Conservation (phyloP, 1,284 basidiomycete genomes). For the Boletus albobrunnescens region DNA sequence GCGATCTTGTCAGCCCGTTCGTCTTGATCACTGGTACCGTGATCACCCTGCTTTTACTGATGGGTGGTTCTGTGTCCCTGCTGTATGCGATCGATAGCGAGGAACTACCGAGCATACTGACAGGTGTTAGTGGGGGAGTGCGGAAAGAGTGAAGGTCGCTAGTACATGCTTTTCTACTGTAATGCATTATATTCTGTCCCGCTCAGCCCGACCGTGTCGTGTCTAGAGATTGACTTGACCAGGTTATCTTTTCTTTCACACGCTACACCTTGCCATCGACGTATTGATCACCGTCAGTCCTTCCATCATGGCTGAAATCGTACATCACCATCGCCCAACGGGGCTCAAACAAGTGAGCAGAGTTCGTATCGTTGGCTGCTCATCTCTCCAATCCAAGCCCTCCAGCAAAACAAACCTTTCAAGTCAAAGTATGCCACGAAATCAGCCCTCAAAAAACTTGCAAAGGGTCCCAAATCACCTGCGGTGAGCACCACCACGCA, state of each 20-base stretch:
- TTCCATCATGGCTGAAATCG: conserved; percentile 30
- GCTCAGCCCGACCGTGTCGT: too few relatives aligned
- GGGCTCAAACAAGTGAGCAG: conserved; percentile 69
- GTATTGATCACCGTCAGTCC: not conserved
- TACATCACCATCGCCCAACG: conserved; percentile 71
- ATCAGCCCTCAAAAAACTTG: conserved; percentile 71
- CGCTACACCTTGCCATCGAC: too few relatives aligned
- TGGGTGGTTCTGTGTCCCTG: conserved; percentile 63
- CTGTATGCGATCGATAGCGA: conserved; percentile 58
- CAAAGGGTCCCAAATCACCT: conserved; percentile 72
- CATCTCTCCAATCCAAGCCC: not conserved
- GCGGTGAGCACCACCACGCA: conserved; percentile 44
- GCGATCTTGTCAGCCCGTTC: conserved; percentile 58
- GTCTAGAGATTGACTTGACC: too few relatives aligned
- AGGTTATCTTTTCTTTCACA: too few relatives aligned
- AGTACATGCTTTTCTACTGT: not conserved
- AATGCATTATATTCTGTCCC: not conserved
- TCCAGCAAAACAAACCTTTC: conserved; percentile 82
- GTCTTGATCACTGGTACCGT: conserved; percentile 67
- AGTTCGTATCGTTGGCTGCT: not conserved
- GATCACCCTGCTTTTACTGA: conserved; percentile 58
- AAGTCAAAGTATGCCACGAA: conserved; percentile 89
- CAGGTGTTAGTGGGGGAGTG: conserved; percentile 46
- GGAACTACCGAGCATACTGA: conserved; percentile 66
- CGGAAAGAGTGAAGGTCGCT: conserved; percentile 44